Conservation (phyloP, 1,284 basidiomycete species). For the Trichosporon faecale region DNA sequence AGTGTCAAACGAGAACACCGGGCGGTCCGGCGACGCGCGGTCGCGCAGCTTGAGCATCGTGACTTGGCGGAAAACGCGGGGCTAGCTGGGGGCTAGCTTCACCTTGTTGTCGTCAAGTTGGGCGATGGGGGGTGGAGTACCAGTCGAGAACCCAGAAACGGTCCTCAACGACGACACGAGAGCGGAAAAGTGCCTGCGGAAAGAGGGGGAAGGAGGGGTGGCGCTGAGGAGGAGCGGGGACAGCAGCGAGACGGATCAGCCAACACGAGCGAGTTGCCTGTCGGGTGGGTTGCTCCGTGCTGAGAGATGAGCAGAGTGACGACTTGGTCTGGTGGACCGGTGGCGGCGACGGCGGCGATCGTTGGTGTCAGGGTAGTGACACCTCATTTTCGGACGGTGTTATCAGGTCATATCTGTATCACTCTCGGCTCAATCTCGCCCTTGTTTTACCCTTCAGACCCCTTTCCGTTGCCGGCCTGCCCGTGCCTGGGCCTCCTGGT, state of each 20-base stretch:
- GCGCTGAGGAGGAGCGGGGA: background rate
- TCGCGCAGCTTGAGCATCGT: constrained; percentile 38
- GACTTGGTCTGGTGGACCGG: background rate
- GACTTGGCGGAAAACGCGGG: background rate
- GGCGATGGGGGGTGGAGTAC: background rate
- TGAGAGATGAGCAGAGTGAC: constrained; percentile 8
- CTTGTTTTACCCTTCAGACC: constrained; percentile 6
- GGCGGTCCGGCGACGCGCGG: constrained; percentile 27
- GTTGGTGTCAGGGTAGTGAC: background rate
- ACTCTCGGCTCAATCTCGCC: constrained; percentile 2
- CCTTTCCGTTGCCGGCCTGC: background rate
- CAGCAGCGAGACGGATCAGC: background rate
- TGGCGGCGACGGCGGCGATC: constrained; percentile 6
- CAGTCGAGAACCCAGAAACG: background rate
- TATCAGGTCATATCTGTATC: constrained; percentile 11
- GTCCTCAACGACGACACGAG: background rate
- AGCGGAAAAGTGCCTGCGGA: background rate
- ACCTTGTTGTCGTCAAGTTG: constrained; percentile 2
- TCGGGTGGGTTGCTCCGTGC: background rate
- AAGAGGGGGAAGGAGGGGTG: background rate
- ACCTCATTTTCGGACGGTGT: constrained; percentile 1
- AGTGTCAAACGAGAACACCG: constrained; percentile 37
- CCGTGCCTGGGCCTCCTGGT: background rate
- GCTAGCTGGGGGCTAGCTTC: constrained; percentile 1
- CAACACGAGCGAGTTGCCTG: background rate